Conservation (phyloP, 2,329 filamentous ascomycete species). For the Fusarium succisae region DNA sequence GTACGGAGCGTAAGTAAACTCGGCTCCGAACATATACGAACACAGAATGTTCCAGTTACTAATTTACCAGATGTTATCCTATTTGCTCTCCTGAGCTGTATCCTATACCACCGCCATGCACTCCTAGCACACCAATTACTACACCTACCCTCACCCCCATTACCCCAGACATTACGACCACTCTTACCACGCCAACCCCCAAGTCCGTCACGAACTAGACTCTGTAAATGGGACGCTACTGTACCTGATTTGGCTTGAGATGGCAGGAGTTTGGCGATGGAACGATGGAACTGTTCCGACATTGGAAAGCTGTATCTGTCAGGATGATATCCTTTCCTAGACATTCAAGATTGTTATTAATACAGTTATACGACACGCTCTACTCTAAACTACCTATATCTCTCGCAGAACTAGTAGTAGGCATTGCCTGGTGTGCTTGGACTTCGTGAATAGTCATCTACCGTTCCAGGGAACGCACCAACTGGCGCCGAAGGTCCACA, state of each 20-base stretch:
- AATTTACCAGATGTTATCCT: slow-evolving; percentile 44
- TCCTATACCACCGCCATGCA: slow-evolving; percentile 36
- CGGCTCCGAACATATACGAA: not conserved
- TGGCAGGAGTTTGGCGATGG: not conserved
- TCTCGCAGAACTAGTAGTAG: slow-evolving; percentile 47
- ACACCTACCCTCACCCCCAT: not conserved
- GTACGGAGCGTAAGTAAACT: slow-evolving; percentile 41
- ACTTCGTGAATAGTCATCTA: slow-evolving; percentile 49
- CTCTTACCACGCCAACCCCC: not conserved
- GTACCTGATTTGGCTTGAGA: not conserved
- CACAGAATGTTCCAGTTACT: not conserved
- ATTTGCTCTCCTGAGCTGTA: slow-evolving; percentile 38
- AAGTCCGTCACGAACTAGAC: not conserved
- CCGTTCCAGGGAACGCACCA: slow-evolving; percentile 62
- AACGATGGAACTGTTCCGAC: not conserved
- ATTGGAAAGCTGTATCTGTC: not conserved
- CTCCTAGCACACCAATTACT: slow-evolving; percentile 17
- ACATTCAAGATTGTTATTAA: not conserved
- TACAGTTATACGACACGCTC: not conserved
- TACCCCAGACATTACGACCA: not conserved
- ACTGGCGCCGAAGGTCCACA: slow-evolving; percentile 48
- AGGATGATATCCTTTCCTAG: not conserved
- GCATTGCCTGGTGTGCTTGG: slow-evolving; percentile 47
- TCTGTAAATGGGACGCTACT: not conserved
- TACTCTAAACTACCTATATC: not conserved